phyloP scores from a whole-genome alignment of 768 basidiomycete genomes.

The Mycena indigotica region DNA sequence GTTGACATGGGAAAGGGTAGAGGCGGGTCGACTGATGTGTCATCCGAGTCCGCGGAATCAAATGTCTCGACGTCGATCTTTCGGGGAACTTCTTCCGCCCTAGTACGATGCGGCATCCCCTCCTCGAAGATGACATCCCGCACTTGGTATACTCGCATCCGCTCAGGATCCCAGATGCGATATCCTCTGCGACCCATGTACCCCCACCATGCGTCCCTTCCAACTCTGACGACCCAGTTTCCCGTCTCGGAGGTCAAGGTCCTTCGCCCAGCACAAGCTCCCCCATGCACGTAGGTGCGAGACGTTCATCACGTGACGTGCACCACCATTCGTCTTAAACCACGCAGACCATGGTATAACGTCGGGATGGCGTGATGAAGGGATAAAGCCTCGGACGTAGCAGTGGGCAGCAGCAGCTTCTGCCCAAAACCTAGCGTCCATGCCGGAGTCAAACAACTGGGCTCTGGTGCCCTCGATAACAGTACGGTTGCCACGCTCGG shows the following conservation, averaged over 20 bases:
- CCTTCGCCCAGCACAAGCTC: constrained; percentile 17
- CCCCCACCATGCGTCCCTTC: constrained; percentile 19
- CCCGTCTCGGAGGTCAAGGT: constrained; percentile 11
- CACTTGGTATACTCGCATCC: constrained; percentile 5
- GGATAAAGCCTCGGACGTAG: constrained; percentile 29
- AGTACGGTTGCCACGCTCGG: constrained; percentile 23
- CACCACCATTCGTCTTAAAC: background rate
- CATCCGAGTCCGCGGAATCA: background rate
- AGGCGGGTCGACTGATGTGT: background rate
- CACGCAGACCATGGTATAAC: constrained; percentile 12
- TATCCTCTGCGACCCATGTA: constrained; percentile 22
- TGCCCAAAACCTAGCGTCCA: background rate
- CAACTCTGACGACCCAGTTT: constrained; percentile 18
- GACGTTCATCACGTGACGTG: constrained; percentile 7
- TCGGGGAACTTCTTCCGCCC: background rate
- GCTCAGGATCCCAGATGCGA: constrained; percentile 7
- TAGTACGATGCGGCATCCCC: background rate
- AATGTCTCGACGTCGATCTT: background rate
- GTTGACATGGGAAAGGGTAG: background rate
- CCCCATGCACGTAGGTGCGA: constrained; percentile 21
- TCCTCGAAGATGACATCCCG: constrained; percentile 17
- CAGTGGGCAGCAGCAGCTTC: constrained; percentile 10
- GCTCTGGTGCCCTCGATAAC: constrained; percentile 21
- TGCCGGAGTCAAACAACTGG: background rate
- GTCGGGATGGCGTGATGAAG: constrained; percentile 18